Percentiles rank a stretch among this genome's conserved stretches.
phyloP scores from a whole-genome alignment of 148 eudicot species.

The Talinum fruticosum region DNA sequence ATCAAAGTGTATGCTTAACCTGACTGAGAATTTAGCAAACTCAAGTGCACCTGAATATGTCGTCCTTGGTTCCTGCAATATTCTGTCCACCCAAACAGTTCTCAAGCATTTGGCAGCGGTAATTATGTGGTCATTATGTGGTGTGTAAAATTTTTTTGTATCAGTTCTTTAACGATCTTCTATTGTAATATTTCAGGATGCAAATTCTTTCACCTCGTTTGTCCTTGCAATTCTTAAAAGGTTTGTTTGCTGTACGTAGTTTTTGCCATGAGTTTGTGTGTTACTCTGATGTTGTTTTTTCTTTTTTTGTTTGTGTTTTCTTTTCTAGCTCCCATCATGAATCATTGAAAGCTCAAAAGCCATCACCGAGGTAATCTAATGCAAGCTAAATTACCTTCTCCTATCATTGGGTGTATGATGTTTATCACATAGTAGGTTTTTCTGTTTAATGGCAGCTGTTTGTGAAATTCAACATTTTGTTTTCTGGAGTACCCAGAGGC shows the following conservation, averaged over 20 bases:
- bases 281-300: constrained; percentile 3
- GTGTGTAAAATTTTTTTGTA: background rate
- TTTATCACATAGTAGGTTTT: constrained; percentile 17
- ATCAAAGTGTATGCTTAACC: constrained; percentile 62
- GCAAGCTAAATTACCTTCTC: constrained; percentile 1
- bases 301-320: constrained; percentile 6
- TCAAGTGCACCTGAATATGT: constrained; percentile 72
- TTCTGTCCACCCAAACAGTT: constrained; percentile 77
- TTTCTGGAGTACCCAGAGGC: constrained; percentile 74
- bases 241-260: constrained; percentile 27
- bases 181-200: constrained; percentile 49
- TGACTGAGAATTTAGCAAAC: constrained; percentile 61
- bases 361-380: constrained; percentile 74
- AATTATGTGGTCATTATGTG: constrained; percentile 24
- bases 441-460: constrained; percentile 61
- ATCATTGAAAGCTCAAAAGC: constrained; percentile 92
- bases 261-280: constrained; percentile 6
- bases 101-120: constrained; percentile 85
- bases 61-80: constrained; percentile 92
- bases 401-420: background rate
- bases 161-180: constrained; percentile 11
- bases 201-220: constrained; percentile 76
- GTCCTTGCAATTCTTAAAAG: constrained; percentile 77
- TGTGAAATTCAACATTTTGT: constrained; percentile 89
- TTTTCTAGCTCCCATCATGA: constrained; percentile 87